Evolutionary conservation across 805 yeast genomes (phyloP), one percentile per base, ranked within the genome.

Genomic region (Wickerhamiella occidentalis): DNA sequence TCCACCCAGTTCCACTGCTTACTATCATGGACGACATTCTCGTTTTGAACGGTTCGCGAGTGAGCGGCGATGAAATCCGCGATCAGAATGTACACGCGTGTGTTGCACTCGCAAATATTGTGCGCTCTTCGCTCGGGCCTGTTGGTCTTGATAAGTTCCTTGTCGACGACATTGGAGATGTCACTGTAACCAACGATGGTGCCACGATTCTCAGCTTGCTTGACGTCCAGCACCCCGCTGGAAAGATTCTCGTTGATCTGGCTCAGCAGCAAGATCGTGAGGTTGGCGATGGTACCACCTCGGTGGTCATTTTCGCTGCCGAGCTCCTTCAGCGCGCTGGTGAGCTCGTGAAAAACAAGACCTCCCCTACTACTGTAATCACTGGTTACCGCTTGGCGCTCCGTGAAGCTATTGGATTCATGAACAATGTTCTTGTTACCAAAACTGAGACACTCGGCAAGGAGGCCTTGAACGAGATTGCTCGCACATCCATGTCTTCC

Each of bases 211-310:
- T 92, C 55, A 76, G 86, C 8, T 68, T 94, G 48, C 72, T 92
- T 56, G 98, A 92, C 64, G 97, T 92, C 47, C 96, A 92, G 68
- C 98, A 92, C 66, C 99, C 99, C 30, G 98, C 98, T 1, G 98
- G 97, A 15, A 90, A 87, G 69, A 92, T 92, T 59, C 72, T 92
- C 51, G 98, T 92, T 45, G 97, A 92, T 63, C 75, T 92, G 62
- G 98, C 98, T 2, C 96, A 92, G 66, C 97, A 92, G 67, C 99
- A 92, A 71, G 99, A 92, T 66, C 78, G 95, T 61, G 99, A 92
- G 68, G 96, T 92, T 48, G 98, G 96, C 53, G 97, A 88, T 63
- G 97, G 97, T 58, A 88, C 99, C 40, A 92, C 99, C 0, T 84
- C 95, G 13, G 98, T 92, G 46, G 98, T 92, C 37, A 87, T 92